Percentiles rank a stretch among this genome's conserved stretches.
phyloP scores from a whole-genome alignment of 129 eudicot species.

The Silybum marianum region DNA sequence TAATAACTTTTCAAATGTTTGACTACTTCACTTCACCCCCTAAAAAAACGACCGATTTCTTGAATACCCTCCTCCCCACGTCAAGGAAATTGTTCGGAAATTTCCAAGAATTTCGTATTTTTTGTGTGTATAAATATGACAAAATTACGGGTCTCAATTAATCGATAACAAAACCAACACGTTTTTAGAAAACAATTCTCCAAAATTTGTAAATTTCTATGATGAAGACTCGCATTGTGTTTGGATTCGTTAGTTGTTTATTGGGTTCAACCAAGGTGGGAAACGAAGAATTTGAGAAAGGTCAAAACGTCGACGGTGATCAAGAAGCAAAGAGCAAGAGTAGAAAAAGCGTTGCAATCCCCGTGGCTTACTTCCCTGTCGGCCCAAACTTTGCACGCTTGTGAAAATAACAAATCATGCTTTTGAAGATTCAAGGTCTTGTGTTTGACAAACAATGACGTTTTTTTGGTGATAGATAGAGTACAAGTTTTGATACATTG shows the following conservation, averaged over 20 bases:
- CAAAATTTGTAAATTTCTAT: not conserved
- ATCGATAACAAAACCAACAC: not conserved
- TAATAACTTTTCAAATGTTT: not conserved
- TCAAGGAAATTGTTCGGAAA: not conserved
- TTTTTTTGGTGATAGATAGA: not conserved
- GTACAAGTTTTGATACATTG: not conserved
- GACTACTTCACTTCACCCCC: not conserved
- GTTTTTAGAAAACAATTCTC: too few relatives aligned
- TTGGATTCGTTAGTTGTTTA: constrained; percentile 27
- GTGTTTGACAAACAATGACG: not conserved
- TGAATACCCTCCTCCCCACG: not conserved
- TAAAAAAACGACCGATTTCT: not conserved
- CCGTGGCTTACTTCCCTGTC: constrained; percentile 24
- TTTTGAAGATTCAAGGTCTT: not conserved
- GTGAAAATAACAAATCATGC: constrained; percentile 16
- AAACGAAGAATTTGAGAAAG: not conserved
- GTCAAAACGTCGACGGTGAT: constrained; percentile 4
- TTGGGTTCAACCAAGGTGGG: constrained; percentile 28
- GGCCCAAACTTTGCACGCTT: constrained; percentile 26
- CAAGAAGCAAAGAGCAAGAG: constrained; percentile 8
- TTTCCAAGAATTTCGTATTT: not conserved
- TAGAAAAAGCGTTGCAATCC: constrained; percentile 20
- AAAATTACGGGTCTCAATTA: not conserved
- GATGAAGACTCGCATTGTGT: not conserved
- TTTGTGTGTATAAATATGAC: too few relatives aligned